Evolutionary conservation across 441 rosid species (phyloP).

Genomic region (Populus hybrid): DNA sequence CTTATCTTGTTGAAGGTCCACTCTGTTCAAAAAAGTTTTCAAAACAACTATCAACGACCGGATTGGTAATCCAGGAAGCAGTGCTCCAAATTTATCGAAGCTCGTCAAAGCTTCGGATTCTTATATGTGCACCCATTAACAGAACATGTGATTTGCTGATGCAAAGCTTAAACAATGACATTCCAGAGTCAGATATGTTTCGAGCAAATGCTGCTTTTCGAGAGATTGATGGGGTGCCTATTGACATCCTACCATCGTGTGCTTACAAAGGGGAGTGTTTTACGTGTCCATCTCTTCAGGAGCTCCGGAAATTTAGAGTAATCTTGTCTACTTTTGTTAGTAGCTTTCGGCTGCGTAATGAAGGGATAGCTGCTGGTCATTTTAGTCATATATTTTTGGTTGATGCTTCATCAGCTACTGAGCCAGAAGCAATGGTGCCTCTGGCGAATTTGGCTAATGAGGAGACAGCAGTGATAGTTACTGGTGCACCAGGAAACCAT

Average conservation of each 20-base stretch:
- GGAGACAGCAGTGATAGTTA: slow-evolving; percentile 29
- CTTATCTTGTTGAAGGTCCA: slow-evolving; percentile 39
- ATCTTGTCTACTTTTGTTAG: slow-evolving; percentile 38
- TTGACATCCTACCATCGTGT: slow-evolving; percentile 33
- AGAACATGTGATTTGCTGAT: slow-evolving; percentile 37
- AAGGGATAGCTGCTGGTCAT: slow-evolving; percentile 38
- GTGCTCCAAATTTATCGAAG: slow-evolving; percentile 22
- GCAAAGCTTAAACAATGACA: slow-evolving; percentile 28
- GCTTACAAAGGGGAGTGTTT: slow-evolving; percentile 30
- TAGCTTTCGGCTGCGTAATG: slow-evolving; percentile 31
- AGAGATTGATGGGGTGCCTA: slow-evolving; percentile 30
- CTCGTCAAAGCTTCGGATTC: slow-evolving; percentile 18
- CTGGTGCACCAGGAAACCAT: slow-evolving; percentile 25
- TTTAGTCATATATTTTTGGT: slow-evolving; percentile 40
- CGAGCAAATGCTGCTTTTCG: slow-evolving; percentile 49
- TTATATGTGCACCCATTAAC: slow-evolving; percentile 38
- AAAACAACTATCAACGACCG: slow-evolving; percentile 22
- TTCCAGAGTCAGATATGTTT: slow-evolving; percentile 30
- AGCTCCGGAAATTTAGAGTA: slow-evolving; percentile 26
- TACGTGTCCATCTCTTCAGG: slow-evolving; percentile 33
- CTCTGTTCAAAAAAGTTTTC: neutral
- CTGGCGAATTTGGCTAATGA: slow-evolving; percentile 31
- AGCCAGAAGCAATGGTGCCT: slow-evolving; percentile 42
- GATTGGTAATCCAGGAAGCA: slow-evolving; percentile 30
- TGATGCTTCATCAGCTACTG: slow-evolving; percentile 37